These are phyloP conservation scores for Solanum chmielewskii DNA, from an alignment of 257 asterid genomes.

Conservation along the genomic window DNA sequence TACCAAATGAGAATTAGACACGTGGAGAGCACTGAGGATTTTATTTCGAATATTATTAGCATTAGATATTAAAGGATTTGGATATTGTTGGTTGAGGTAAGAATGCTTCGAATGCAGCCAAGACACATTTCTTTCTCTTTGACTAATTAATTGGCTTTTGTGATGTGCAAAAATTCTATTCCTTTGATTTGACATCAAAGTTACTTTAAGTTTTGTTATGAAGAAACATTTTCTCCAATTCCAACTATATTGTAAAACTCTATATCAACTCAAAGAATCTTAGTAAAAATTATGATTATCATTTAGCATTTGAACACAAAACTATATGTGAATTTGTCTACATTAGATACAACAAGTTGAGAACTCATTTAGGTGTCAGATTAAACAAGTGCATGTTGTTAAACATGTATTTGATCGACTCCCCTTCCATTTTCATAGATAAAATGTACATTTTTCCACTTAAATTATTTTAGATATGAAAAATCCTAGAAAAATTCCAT, in stretches of 20 bases:
- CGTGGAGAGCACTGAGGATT: slow-evolving; percentile 1
- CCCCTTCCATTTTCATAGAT: neutral
- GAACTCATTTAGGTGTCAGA: neutral
- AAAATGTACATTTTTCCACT: neutral
- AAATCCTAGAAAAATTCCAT: neutral
- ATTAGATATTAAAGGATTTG: neutral
- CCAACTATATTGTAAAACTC: neutral
- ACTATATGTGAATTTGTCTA: neutral
- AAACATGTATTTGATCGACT: neutral
- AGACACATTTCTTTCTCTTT: neutral
- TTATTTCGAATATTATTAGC: neutral
- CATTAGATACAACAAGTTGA: neutral
- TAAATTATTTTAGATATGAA: neutral
- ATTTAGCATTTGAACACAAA: neutral
- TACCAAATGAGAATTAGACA: neutral
- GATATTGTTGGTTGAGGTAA: neutral
- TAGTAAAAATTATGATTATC: neutral
- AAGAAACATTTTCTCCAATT: neutral
- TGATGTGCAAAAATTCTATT: neutral
- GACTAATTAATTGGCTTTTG: neutral
- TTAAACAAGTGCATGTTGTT: neutral
- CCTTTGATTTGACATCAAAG: neutral
- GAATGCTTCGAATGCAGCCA: neutral
- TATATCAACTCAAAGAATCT: neutral
- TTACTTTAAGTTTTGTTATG: neutral